A percentile compares a stretch with the other conserved stretches of the same genome.
Evolutionary conservation across 1,284 basidiomycete species (phyloP).

Genomic region (Mycosarcoma maydis): DNA sequence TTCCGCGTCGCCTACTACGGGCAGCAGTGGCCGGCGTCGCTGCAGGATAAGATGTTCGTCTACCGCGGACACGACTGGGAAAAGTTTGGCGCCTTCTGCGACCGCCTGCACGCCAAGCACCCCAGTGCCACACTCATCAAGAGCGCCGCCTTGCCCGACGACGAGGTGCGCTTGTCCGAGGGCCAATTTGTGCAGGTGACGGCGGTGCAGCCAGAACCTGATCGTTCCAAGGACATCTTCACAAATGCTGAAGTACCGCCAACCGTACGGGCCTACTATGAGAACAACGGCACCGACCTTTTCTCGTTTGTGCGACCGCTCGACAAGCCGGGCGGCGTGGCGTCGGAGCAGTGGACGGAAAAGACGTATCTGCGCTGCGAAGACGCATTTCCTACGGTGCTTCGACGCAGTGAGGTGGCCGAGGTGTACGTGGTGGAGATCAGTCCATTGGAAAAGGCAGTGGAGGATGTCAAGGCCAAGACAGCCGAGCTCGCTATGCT

Average conservation of each 20-base stretch:
- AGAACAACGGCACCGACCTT: conserved; percentile 72
- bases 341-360: conserved; percentile 76
- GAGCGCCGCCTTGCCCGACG: conserved; percentile 78
- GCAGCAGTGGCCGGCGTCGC: conserved; percentile 80
- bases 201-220: conserved; percentile 84
- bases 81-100: conserved; percentile 81
- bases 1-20: conserved; percentile 93
- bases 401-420: conserved; percentile 89
- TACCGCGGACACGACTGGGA: conserved; percentile 93
- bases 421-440: conserved; percentile 79
- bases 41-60: conserved; percentile 83
- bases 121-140: conserved; percentile 84
- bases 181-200: conserved; percentile 75
- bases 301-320: conserved; percentile 74
- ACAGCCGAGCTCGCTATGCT: conserved; percentile 79
- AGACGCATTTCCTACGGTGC: conserved; percentile 88
- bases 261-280: conserved; percentile 84
- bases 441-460: conserved; percentile 84
- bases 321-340: conserved; percentile 35
- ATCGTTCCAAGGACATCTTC: conserved; percentile 81
- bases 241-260: conserved; percentile 83
- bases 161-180: conserved; percentile 64
- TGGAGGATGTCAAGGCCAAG: conserved; percentile 80
- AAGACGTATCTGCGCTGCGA: conserved; percentile 74
- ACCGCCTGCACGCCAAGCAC: conserved; percentile 90